These are phyloP conservation scores for Moricandia arvensis DNA, from an alignment of 345 rosid genomes.

Conservation along the genomic window DNA sequence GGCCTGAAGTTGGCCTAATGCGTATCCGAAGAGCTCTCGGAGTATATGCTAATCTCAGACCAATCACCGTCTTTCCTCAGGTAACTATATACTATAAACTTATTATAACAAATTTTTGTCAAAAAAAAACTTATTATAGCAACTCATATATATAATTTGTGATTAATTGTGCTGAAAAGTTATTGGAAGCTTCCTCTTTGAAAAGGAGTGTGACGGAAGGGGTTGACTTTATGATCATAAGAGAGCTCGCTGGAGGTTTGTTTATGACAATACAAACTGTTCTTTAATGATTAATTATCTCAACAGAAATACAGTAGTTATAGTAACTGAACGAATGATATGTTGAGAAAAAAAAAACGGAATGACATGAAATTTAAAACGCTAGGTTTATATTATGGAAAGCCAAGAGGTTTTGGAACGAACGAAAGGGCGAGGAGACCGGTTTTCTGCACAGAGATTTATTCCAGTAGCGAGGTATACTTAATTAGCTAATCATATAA, in stretches of 20 bases:
- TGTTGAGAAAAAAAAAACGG: neutral
- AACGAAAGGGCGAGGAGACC: neutral
- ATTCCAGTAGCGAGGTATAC: neutral
- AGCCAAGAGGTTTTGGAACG: neutral
- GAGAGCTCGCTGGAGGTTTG: neutral
- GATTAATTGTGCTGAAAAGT: neutral
- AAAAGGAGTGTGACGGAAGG: neutral
- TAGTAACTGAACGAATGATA: neutral
- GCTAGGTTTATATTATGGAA: neutral
- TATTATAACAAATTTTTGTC: no score
- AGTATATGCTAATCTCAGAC: neutral
- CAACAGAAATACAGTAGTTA: neutral
- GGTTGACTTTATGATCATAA: neutral
- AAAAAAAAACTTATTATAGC: neutral
- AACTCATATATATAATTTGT: neutral
- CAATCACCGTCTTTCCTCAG: neutral
- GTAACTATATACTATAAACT: neutral
- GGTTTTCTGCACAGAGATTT: constrained; percentile 1
- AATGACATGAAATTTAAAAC: neutral
- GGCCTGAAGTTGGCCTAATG: neutral
- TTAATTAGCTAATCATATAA: neutral
- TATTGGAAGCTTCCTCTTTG: neutral
- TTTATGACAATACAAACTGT: neutral
- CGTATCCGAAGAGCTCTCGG: neutral
- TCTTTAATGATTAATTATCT: neutral